Evolutionary conservation across 257 asterid genomes (phyloP).

Genomic region (Rauvolfia tetraphylla): DNA sequence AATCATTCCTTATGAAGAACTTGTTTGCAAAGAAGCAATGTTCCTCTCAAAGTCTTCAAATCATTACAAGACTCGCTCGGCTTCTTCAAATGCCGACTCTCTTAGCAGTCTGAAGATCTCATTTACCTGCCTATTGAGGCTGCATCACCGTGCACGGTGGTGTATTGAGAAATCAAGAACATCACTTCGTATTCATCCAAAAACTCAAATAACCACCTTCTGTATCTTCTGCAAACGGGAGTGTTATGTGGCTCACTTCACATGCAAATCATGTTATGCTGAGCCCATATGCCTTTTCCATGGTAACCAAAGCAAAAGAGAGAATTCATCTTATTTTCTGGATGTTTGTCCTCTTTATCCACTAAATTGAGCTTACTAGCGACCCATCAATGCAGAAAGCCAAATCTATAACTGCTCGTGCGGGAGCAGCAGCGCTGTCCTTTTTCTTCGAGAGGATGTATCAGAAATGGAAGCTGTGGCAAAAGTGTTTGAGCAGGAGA

Average conservation of each 20-base stretch:
- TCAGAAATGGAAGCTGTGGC: slow-evolving; percentile 32
- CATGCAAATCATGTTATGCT: slow-evolving; percentile 20
- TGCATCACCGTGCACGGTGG: slow-evolving; percentile 34
- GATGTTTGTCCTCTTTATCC: background rate
- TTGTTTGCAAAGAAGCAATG: slow-evolving; percentile 42
- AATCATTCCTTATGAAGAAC: slow-evolving; percentile 42
- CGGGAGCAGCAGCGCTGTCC: slow-evolving; percentile 18
- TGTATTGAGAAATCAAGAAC: slow-evolving; percentile 19
- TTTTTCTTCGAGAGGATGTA: slow-evolving; percentile 25
- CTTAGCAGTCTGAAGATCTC: slow-evolving; percentile 22
- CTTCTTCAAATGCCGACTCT: slow-evolving; percentile 1
- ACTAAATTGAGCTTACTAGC: background rate
- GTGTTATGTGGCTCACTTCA: slow-evolving; percentile 36
- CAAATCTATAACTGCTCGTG: slow-evolving; percentile 22
- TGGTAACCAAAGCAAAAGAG: slow-evolving; percentile 21
- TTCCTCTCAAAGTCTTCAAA: slow-evolving; percentile 15
- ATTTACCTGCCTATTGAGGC: slow-evolving; percentile 31
- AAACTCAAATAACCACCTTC: slow-evolving; percentile 18
- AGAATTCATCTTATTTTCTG: background rate
- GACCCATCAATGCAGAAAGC: slow-evolving; percentile 24
- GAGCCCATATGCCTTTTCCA: slow-evolving; percentile 42
- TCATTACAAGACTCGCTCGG: background rate
- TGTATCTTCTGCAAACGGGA: slow-evolving; percentile 38
- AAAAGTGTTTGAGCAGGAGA: slow-evolving; percentile 28
- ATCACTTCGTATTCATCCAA: slow-evolving; percentile 10